Evolutionary conservation across 2,329 filamentous ascomycete species (phyloP).

Genomic region (Aspergillus sp.): DNA sequence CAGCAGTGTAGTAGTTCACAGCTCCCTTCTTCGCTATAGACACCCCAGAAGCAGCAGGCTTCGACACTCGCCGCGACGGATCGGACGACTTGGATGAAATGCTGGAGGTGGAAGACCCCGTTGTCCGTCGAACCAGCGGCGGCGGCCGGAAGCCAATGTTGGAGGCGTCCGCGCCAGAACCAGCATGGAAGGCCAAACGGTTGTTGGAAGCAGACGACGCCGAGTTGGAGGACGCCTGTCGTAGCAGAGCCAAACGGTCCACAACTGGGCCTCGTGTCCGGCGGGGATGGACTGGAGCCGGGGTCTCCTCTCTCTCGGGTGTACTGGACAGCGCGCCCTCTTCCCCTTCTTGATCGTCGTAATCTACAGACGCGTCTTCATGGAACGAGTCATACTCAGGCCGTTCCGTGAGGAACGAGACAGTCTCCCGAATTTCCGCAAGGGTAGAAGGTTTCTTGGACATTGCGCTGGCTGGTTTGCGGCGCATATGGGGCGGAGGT

Average conservation of each 20-base stretch:
- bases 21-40: constrained; percentile 58
- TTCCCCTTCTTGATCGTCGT: constrained; percentile 46
- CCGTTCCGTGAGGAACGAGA: constrained; percentile 78
- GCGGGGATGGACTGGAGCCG: constrained; percentile 33
- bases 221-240: constrained; percentile 44
- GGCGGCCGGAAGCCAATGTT: constrained; percentile 34
- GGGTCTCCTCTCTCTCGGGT: constrained; percentile 18
- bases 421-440: constrained; percentile 75
- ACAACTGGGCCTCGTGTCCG: constrained; percentile 42
- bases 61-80: constrained; percentile 24
- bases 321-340: constrained; percentile 20
- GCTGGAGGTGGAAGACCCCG: constrained; percentile 28
- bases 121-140: constrained; percentile 29
- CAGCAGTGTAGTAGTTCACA: constrained; percentile 56
- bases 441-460: constrained; percentile 70
- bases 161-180: constrained; percentile 13
- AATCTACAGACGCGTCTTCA: constrained; percentile 51
- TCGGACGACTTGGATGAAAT: constrained; percentile 18
- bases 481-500: constrained; percentile 60
- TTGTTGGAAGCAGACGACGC: constrained; percentile 27
- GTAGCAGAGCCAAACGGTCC: constrained; percentile 43
- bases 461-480: constrained; percentile 52
- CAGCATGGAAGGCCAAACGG: constrained; percentile 34
- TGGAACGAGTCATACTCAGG: constrained; percentile 55
- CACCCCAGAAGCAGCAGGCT: constrained; percentile 32